Percentiles rank a stretch among this genome's conserved stretches.
phyloP scores from a whole-genome alignment of 306 rosid species.

The Trifolium dubium region DNA sequence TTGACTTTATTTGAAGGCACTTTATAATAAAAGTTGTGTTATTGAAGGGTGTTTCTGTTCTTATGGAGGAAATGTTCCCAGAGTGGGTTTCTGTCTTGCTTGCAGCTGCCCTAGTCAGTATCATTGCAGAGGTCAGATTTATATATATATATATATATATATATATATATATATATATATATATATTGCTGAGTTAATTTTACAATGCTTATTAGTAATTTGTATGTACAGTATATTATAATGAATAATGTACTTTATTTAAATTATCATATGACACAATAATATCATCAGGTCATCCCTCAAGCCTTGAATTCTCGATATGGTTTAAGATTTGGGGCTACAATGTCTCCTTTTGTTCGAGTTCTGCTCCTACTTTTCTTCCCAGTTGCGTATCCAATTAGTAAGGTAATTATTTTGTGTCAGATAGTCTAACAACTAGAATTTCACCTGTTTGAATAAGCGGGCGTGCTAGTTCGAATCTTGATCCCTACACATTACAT shows the following conservation, averaged over 20 bases:
- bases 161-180: no score
- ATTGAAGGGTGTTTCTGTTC: constrained; percentile 43
- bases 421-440: no score
- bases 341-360: constrained; percentile 48
- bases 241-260: background rate
- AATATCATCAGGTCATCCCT: constrained; percentile 39
- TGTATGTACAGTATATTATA: no score
- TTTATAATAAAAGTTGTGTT: constrained; percentile 6
- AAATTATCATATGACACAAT: constrained; percentile 1
- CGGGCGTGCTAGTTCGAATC: no score
- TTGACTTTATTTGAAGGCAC: no score
- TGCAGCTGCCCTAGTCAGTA: constrained; percentile 31
- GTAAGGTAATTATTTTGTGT: constrained; percentile 53
- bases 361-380: constrained; percentile 51
- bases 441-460: no score
- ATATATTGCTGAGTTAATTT: background rate
- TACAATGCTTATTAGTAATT: background rate
- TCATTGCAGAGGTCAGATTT: constrained; percentile 43
- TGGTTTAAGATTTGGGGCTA: constrained; percentile 48
- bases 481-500: no score
- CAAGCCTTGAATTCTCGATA: constrained; percentile 49
- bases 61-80: constrained; percentile 48
- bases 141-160: no score
- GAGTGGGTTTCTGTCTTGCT: constrained; percentile 37
- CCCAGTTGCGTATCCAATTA: constrained; percentile 70